Percentiles rank a stretch among this genome's conserved stretches.
phyloP scores from a whole-genome alignment of 176 grass and related monocot genomes.

The Luzula sylvatica region DNA sequence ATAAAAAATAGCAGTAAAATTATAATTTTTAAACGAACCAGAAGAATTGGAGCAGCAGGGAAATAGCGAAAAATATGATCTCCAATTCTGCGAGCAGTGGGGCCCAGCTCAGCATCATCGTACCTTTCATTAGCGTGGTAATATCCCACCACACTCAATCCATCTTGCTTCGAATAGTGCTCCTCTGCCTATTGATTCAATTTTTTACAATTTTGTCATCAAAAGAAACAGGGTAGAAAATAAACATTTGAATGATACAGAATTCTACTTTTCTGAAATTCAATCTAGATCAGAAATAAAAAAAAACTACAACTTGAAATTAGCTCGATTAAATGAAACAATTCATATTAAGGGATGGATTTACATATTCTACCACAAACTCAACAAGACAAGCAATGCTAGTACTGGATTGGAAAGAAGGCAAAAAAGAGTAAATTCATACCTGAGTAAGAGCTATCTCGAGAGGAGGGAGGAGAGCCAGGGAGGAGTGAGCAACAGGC shows the following conservation, averaged over 20 bases:
- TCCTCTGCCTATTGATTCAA: slow-evolving; percentile 40
- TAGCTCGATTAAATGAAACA: no score
- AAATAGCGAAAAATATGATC: slow-evolving; percentile 94
- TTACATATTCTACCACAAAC: no score
- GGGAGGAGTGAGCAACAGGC: slow-evolving; percentile 67
- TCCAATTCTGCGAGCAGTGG: slow-evolving; percentile 72
- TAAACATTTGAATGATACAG: no score
- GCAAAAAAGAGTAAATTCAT: neutral
- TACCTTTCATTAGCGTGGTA: slow-evolving; percentile 90
- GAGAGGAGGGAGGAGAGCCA: slow-evolving; percentile 79
- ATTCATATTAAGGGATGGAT: no score
- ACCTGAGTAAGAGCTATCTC: slow-evolving; percentile 83
- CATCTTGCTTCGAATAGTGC: slow-evolving; percentile 42
- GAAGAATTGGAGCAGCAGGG: slow-evolving; percentile 65
- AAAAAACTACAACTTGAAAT: no score
- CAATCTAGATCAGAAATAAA: neutral
- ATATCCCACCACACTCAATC: slow-evolving; percentile 75
- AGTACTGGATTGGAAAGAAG: no score
- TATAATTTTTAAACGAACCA: slow-evolving; percentile 30
- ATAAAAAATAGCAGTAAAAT: neutral
- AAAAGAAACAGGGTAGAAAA: neutral
- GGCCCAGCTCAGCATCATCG: slow-evolving; percentile 55
- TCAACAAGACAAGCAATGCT: no score
- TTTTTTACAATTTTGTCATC: slow-evolving; percentile 5
- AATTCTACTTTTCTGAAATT: no score